phyloP scores from a whole-genome alignment of 2,329 filamentous ascomycete genomes.

The Talaromyces sp. region DNA sequence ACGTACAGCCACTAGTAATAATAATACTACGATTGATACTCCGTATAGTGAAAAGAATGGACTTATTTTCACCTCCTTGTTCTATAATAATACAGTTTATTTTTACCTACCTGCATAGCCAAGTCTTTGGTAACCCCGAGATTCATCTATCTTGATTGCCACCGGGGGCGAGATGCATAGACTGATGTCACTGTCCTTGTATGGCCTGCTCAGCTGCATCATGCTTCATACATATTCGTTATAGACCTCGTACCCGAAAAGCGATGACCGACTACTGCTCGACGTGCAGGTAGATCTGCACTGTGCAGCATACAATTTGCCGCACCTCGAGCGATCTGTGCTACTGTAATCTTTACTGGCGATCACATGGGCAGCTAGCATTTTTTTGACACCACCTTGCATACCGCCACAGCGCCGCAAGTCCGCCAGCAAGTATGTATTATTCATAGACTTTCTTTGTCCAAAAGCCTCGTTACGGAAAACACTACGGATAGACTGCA shows the following conservation, averaged over 20 bases:
- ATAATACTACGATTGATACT: too few species aligned
- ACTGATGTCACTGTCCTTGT: neutral
- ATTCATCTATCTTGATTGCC: neutral
- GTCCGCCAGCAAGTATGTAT: neutral
- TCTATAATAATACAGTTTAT: too few species aligned
- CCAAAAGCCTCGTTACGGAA: neutral
- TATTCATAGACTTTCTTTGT: neutral
- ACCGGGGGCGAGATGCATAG: neutral
- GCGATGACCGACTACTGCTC: neutral
- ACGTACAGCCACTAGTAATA: too few species aligned
- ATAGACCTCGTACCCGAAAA: neutral
- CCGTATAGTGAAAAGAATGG: too few species aligned
- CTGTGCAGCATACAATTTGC: neutral
- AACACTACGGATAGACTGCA: too few species aligned
- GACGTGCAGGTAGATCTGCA: neutral
- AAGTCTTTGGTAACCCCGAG: neutral
- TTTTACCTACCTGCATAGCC: neutral
- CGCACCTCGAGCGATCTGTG: neutral
- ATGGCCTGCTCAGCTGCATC: neutral
- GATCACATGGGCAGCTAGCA: neutral
- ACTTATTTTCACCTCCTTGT: too few species aligned
- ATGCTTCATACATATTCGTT: neutral
- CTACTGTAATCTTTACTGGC: neutral
- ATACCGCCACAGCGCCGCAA: neutral
- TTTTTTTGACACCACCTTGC: neutral